Base-by-base conservation (phyloP, 2,329 filamentous ascomycete species). In the Claviceps purpurea region DNA sequence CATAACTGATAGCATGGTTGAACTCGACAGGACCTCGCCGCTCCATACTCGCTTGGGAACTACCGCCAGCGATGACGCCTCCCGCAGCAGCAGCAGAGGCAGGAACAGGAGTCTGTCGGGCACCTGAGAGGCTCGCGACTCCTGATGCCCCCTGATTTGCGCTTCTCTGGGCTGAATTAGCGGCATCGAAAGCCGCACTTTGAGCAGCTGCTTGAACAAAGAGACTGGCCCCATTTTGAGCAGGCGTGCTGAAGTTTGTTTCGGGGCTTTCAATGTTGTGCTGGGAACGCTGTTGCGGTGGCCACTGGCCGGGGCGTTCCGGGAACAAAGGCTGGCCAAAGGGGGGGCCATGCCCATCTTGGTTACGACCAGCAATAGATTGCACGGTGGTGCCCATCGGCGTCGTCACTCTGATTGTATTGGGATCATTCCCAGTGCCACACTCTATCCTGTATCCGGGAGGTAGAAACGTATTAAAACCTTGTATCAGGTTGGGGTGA, bases 1-100 rank as follows among this genome's bases (percentile, higher is more conserved):
- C 93, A 63, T 98, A 98, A 66, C 90, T 97, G 57, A 98, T 98
- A 0, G 93, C 93, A 70, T 98, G 93, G 65, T 98, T 98, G 68
- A 98, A 98, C 64, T 98, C 93, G 18, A 98, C 93, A 1, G 93
- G 93, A 0, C 90, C 91, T 52, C 90, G 82, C 64, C 93, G 94
- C 67, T 94, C 90, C 65, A 87, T 70, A 68, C 77, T 70, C 67
- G 78, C 70, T 69, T 84, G 68, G 68, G 79, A 71, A 59, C 73
- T 70, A 22, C 75, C 76, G 55, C 75, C 74, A 45, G 80, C 81
- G 60, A 84, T 87, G 53, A 84, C 65, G 37, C 71, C 77, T 56
- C 78, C 77, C 55, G 80, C 77, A 43, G 74, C 77, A 43, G 74
- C 77, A 43, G 74, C 73, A 18, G 69, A 69, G 37, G 69, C 68